Evolutionary conservation across 768 basidiomycete genomes (phyloP), one percentile per base, ranked within the genome.

Genomic region (Mycena maculata): DNA sequence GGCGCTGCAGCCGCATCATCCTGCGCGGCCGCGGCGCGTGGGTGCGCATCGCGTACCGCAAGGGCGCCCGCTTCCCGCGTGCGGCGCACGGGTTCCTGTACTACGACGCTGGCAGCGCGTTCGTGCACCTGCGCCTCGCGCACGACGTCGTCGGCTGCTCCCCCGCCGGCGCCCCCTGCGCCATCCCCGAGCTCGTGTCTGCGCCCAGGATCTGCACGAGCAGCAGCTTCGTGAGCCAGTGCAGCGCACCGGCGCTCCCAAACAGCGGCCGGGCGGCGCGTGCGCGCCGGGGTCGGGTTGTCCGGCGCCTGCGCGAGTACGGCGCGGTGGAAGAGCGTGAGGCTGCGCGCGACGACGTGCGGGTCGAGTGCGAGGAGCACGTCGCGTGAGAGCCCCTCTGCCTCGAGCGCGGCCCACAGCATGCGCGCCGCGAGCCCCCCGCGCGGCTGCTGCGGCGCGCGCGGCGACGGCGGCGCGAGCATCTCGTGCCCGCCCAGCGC

Each of bases 171-270:
- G 50, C 20, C 16, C 27, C 53, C 30, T 60, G 70, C 69, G 56
- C 76, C 73, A 25, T 75, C 69, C 58, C 72, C 77, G 44, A 31
- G 10, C 84, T 80, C 2, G 84, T 82, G 71, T 92, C 91, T 0
- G 85, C 83, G 27, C 87, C 88, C 13, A 94, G 83, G 15, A 94
- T 85, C 74, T 93, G 92, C 47, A 90, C 75, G 2, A 95, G 76
- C 9, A 95, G 78, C 5, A 92, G 76, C 71, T 86, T 90, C 16
- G 93, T 95, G 44, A 95, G 80, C 93, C 93, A 95, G 74, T 95
- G 91, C 2, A 92, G 92, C 44, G 81, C 83, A 6, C 88, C 88
- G 30, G 92, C 90, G 63, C 80, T 90, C 8, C 92, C 92, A 68
- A 92, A 88, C 20, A 94, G 83, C n/a, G n/a, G n/a, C n/a, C n/a